A percentile compares a stretch with the other conserved stretches of the same genome.
These are phyloP conservation scores for Phytophthora rubi DNA, from an alignment of 352 stramenopile species.

Conservation along the genomic window DNA sequence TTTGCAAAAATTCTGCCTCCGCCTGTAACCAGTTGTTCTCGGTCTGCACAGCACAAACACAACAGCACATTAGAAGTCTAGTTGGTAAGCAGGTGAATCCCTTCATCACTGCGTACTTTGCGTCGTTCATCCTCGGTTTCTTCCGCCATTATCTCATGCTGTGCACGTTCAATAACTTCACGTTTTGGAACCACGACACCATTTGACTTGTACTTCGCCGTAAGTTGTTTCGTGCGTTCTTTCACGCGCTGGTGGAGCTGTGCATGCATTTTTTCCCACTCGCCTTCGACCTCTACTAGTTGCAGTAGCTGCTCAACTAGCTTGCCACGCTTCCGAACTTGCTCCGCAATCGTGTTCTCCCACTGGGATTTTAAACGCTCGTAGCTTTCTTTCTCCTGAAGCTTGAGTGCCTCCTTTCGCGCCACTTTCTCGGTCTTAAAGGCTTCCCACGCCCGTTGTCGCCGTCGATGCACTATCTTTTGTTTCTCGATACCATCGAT, in stretches of 20 bases:
- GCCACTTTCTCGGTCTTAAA: slow-evolving; percentile 51
- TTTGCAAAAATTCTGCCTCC: slow-evolving; percentile 59
- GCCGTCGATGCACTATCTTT: slow-evolving; percentile 59
- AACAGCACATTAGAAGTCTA: not conserved
- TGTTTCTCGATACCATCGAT: slow-evolving; percentile 69
- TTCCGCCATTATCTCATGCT: slow-evolving; percentile 57
- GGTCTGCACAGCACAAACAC: slow-evolving; percentile 23
- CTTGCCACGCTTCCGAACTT: slow-evolving; percentile 25
- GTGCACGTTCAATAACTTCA: slow-evolving; percentile 60
- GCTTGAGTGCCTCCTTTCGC: slow-evolving; percentile 51
- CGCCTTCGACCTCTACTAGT: slow-evolving; percentile 51
- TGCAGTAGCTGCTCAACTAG: slow-evolving; percentile 61
- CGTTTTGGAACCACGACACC: slow-evolving; percentile 46
- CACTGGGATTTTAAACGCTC: slow-evolving; percentile 52
- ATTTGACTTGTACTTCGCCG: slow-evolving; percentile 54
- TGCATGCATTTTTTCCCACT: slow-evolving; percentile 54
- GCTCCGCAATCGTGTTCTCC: slow-evolving; percentile 44
- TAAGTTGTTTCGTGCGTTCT: slow-evolving; percentile 46
- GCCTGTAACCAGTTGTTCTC: slow-evolving; percentile 61
- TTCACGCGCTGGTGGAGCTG: slow-evolving; percentile 44
- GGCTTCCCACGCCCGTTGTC: slow-evolving; percentile 65
- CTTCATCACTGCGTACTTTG: slow-evolving; percentile 23
- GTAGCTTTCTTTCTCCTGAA: slow-evolving; percentile 43
- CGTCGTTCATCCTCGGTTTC: slow-evolving; percentile 55
- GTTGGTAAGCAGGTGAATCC: not conserved